Evolutionary conservation across 1,284 basidiomycete genomes (phyloP), one percentile per base, ranked within the genome.

Genomic region (Mycosarcoma maydis): DNA sequence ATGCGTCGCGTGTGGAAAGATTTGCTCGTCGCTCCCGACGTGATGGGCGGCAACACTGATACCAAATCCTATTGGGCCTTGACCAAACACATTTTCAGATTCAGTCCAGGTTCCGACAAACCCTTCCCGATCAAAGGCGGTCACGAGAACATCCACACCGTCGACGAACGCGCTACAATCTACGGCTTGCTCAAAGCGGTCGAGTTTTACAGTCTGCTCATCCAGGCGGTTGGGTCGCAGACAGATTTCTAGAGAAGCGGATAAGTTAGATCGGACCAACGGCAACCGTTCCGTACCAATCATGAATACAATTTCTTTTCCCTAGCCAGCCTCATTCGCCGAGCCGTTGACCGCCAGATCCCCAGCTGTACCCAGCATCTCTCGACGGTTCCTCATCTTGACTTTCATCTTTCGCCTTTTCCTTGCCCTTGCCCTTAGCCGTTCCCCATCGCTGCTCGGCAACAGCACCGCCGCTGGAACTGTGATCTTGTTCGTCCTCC

Each of bases 81-180:
- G 13, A 84, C 86, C 2, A 61, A 72, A 27, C 83, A 86, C 64
- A 87, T 88, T 64, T 88, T 87, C 82, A 85, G 87, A 6, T 88
- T 86, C 77, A 83, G 70, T 16, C 78, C 83, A 19, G 45, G 73
- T 26, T 72, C 65, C 11, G 59, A 64, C 17, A 40, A 24, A 3
- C 55, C 50, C 3, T 69, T 69, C 55, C 66, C 66, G 3, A 62
- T 69, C 47, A 37, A 47, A 24, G 47, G 55, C 23, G 60, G 71
- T 24, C 22, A 83, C 82, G n/a, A 83, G 83, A 56, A 70, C 65
- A 56, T 77, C 11, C 90, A 91, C 78, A 90, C 90, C 1, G 86
- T 89, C 34, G 86, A 89, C 60, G 88, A 89, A 83, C 83, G 85
- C 84, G 67, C 54, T 59, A 46, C 52, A 26, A 80, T 76, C 23